Conservation (phyloP, 169 alveolate genomes). For the Babesia bovis region DNA sequence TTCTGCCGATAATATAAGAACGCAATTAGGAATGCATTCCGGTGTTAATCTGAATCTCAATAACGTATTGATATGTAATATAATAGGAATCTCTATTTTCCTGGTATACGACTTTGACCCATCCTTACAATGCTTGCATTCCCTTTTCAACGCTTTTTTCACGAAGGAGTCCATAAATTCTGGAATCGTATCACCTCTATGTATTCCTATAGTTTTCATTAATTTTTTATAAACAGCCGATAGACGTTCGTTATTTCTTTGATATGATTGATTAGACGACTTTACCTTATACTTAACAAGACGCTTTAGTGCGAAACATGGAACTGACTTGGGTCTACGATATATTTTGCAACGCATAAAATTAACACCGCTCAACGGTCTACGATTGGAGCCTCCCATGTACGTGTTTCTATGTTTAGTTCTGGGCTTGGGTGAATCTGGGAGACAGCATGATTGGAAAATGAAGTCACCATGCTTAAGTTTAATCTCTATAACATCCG, state of each 20-base stretch:
- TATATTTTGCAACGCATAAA: neutral
- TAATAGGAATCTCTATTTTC: neutral
- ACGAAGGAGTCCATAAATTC: too few relatives aligned
- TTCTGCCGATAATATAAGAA: neutral
- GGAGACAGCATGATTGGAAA: too few relatives aligned
- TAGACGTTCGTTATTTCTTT: too few relatives aligned
- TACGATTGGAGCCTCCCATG: neutral
- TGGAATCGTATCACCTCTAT: too few relatives aligned
- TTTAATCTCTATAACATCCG: slow-evolving; percentile 11
- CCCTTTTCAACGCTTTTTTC: too few relatives aligned
- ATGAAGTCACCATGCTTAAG: slow-evolving; percentile 9
- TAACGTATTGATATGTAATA: slow-evolving; percentile 3
- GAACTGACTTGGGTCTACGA: neutral
- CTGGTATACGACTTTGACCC: too few relatives aligned
- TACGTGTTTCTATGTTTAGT: slow-evolving; percentile 19
- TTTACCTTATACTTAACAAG: neutral
- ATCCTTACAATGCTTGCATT: too few relatives aligned
- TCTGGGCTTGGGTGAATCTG: too few relatives aligned
- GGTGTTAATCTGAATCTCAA: slow-evolving; percentile 9
- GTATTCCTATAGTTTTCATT: too few relatives aligned
- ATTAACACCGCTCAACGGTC: neutral
- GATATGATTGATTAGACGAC: neutral
- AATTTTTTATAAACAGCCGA: too few relatives aligned
- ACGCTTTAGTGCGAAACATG: neutral
- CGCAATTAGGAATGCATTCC: neutral